phyloP scores from a whole-genome alignment of 83 land plant genomes.

The Picea engelmannii region DNA sequence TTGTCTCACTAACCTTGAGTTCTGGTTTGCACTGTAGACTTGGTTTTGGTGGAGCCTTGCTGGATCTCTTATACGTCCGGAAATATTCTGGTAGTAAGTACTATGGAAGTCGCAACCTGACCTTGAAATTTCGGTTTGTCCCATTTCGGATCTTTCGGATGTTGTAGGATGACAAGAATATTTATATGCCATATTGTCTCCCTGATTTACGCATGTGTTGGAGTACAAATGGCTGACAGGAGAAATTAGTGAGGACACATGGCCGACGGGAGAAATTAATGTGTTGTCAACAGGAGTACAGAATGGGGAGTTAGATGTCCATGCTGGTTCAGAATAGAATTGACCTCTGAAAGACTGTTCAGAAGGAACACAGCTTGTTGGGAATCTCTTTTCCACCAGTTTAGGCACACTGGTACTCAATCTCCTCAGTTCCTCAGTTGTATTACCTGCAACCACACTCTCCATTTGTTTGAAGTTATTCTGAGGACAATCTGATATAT shows the following conservation, averaged over 20 bases:
- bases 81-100: too few species aligned
- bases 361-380: neutral
- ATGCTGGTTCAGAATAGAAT: conserved; percentile 2
- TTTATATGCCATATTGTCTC: neutral
- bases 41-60: neutral
- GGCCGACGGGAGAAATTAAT: neutral
- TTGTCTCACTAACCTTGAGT: neutral
- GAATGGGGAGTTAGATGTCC: neutral
- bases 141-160: too few species aligned
- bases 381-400: neutral
- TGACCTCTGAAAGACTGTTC: conserved; percentile 2
- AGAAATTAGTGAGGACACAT: conserved; percentile 3
- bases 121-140: too few species aligned
- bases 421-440: neutral
- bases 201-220: neutral
- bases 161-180: too few species aligned
- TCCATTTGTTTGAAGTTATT: neutral
- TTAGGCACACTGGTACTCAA: neutral
- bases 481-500: neutral
- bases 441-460: neutral
- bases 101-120: too few species aligned
- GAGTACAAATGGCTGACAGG: neutral
- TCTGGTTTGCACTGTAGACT: neutral
- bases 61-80: neutral
- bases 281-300: neutral